phyloP scores from a whole-genome alignment of 139 green algal genomes.

The Closterium sp. region DNA sequence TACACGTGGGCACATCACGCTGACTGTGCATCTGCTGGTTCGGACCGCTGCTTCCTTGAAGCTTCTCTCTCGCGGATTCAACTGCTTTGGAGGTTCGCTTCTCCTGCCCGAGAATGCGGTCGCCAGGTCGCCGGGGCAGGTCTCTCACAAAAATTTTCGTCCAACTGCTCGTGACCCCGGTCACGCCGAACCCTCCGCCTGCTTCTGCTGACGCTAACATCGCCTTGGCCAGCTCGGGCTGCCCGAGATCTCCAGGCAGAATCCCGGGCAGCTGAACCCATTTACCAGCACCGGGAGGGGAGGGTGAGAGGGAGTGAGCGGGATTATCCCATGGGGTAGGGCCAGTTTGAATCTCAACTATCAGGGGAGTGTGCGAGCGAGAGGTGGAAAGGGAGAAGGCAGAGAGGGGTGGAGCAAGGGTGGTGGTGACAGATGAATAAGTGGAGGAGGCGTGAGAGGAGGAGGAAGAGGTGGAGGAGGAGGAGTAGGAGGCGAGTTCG shows the following conservation, averaged over 20 bases:
- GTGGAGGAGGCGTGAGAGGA: background rate
- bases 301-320: background rate
- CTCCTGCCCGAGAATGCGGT: background rate
- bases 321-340: background rate
- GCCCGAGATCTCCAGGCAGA: background rate
- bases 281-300: background rate
- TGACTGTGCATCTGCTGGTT: background rate
- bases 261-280: background rate
- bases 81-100: background rate
- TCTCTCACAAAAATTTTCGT: background rate
- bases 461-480: background rate
- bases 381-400: background rate
- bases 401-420: background rate
- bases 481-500: conserved; percentile 13
- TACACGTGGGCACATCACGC: too few species aligned
- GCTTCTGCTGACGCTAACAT: background rate
- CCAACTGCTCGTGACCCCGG: background rate
- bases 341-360: background rate
- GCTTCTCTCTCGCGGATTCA: background rate
- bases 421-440: background rate
- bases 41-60: background rate
- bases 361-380: background rate
- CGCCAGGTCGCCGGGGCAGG: background rate
- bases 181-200: background rate
- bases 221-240: background rate